Evolutionary conservation across 1,284 basidiomycete genomes (phyloP).

Genomic region (Retiboletus flavoniger): DNA sequence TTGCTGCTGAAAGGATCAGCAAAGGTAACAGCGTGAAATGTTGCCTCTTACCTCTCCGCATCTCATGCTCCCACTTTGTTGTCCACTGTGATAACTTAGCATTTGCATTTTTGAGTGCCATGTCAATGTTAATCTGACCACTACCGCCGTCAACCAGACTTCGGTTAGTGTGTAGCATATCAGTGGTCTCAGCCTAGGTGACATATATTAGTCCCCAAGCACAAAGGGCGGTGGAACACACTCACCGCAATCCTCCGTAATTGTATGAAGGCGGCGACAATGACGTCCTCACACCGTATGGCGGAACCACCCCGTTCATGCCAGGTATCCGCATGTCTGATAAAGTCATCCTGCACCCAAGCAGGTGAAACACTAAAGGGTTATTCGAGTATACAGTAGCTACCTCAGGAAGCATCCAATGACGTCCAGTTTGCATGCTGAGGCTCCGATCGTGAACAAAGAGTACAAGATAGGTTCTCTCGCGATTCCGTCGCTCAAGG

Average conservation of each 20-base stretch:
- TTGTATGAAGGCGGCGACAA: constrained; percentile 71
- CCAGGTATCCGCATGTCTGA: constrained; percentile 65
- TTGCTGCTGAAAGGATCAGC: constrained; percentile 42
- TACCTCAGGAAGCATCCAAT: constrained; percentile 80
- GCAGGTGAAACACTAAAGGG: constrained; percentile 8
- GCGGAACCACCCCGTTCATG: constrained; percentile 57
- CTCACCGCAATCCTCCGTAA: constrained; percentile 72
- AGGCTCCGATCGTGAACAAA: constrained; percentile 82
- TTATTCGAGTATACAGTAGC: constrained; percentile 2
- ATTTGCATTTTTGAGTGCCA: constrained; percentile 68
- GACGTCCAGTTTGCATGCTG: constrained; percentile 77
- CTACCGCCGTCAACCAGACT: constrained; percentile 44
- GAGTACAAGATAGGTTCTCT: constrained; percentile 78
- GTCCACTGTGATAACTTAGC: constrained; percentile 67
- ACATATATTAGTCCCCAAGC: constrained; percentile 8
- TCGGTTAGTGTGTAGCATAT: constrained; percentile 62
- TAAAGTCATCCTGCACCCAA: constrained; percentile 54
- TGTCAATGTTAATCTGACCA: constrained; percentile 67
- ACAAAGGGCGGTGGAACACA: constrained; percentile 11
- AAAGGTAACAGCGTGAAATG: constrained; percentile 1
- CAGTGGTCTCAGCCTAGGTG: constrained; percentile 68
- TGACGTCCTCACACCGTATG: constrained; percentile 73
- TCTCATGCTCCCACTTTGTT: constrained; percentile 64
- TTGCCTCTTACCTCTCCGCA: constrained; percentile 56
- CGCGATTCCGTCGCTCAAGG: constrained; percentile 74